These are phyloP conservation scores for Saturnispora saitoi DNA, from an alignment of 805 yeast species.

Conservation along the genomic window DNA sequence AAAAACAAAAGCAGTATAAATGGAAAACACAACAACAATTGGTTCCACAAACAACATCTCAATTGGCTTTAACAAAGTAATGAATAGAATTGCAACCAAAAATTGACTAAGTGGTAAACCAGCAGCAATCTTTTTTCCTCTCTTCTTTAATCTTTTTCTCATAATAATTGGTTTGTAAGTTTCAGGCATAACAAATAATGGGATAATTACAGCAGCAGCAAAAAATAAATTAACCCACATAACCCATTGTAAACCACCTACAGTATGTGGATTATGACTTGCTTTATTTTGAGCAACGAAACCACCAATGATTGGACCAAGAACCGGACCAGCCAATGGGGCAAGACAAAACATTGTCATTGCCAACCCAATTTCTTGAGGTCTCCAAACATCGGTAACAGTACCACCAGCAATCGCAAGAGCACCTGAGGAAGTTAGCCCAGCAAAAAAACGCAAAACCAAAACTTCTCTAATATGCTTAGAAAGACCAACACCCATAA, in stretches of 20 bases:
- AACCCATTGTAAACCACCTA: constrained; percentile 58
- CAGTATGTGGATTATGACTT: constrained; percentile 11
- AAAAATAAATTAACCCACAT: constrained; percentile 66
- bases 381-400: constrained; percentile 66
- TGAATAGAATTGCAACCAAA: constrained; percentile 37
- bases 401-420: constrained; percentile 83
- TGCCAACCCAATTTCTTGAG: constrained; percentile 60
- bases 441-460: constrained; percentile 66
- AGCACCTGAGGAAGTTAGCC: constrained; percentile 73
- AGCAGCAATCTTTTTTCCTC: constrained; percentile 43
- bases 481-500: constrained; percentile 66
- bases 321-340: constrained; percentile 73
- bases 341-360: constrained; percentile 71
- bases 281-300: constrained; percentile 49
- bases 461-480: constrained; percentile 51
- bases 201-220: constrained; percentile 46
- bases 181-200: constrained; percentile 46
- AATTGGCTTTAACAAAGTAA: constrained; percentile 53
- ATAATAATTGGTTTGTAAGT: constrained; percentile 67
- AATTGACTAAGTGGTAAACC: constrained; percentile 30
- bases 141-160: constrained; percentile 47
- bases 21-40: constrained; percentile 58
- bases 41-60: constrained; percentile 69
- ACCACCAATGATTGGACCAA: constrained; percentile 70
- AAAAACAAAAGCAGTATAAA: constrained; percentile 66